Conservation (phyloP, 306 rosid genomes). For the Aeschynomene evenia region DNA sequence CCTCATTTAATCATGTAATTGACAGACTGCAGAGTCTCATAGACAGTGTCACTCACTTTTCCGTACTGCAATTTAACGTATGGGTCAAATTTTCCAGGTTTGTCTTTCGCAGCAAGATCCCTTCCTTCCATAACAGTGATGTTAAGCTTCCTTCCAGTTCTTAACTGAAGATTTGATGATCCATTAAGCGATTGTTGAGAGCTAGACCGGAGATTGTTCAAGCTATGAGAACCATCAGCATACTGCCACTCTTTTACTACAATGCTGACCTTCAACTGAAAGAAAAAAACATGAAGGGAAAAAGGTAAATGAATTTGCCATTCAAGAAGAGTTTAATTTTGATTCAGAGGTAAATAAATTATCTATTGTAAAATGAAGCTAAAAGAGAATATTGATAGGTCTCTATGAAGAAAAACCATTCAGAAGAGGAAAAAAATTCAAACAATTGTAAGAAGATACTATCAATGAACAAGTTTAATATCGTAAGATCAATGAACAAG, state of each 20-base stretch:
- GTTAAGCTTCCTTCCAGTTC: slow-evolving; percentile 82
- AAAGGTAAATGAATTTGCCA: slow-evolving; percentile 8
- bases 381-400: neutral
- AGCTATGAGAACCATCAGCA: slow-evolving; percentile 80
- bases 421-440: slow-evolving; percentile 9
- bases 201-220: slow-evolving; percentile 37
- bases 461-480: neutral
- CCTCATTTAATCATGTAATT: slow-evolving; percentile 7
- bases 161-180: slow-evolving; percentile 60
- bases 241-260: slow-evolving; percentile 91
- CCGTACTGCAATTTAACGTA: slow-evolving; percentile 88
- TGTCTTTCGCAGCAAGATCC: slow-evolving; percentile 68
- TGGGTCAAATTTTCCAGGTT: slow-evolving; percentile 62
- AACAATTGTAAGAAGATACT: neutral
- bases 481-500: slow-evolving; percentile 5
- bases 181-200: slow-evolving; percentile 57
- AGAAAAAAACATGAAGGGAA: slow-evolving; percentile 27
- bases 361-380: slow-evolving; percentile 18
- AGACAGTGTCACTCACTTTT: slow-evolving; percentile 55
- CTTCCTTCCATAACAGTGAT: slow-evolving; percentile 80
- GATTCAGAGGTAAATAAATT: slow-evolving; percentile 11
- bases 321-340: slow-evolving; percentile 1
- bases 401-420: neutral
- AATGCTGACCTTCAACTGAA: slow-evolving; percentile 76
- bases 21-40: neutral